phyloP scores from a whole-genome alignment of 1,139 yeast genomes.

The Geotrichum candidum region DNA sequence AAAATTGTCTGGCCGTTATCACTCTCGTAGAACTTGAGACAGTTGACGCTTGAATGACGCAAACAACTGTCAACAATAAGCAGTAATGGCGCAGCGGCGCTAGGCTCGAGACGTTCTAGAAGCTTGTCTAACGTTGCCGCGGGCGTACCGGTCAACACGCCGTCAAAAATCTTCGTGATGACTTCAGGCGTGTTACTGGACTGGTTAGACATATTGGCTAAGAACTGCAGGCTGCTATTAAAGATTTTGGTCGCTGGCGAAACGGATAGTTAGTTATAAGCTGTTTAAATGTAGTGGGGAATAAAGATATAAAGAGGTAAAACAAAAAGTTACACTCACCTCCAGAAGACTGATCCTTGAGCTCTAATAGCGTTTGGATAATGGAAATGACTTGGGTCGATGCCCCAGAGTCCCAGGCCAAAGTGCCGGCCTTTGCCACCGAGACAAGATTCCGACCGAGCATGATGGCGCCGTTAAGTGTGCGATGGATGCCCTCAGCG shows the following conservation, averaged over 20 bases:
- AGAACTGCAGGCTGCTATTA: conserved; percentile 20
- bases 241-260: conserved; percentile 16
- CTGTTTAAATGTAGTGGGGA: neutral
- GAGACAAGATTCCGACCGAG: conserved; percentile 25
- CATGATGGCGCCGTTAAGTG: conserved; percentile 23
- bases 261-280: neutral
- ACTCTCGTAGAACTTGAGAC: conserved; percentile 9
- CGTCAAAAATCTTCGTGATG: conserved; percentile 10
- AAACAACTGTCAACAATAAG: conserved; percentile 10
- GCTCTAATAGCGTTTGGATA: neutral
- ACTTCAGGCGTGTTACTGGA: neutral
- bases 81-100: conserved; percentile 12
- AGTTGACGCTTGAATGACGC: conserved; percentile 6
- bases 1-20: conserved; percentile 19
- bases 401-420: conserved; percentile 20
- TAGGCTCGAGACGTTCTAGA: conserved; percentile 1
- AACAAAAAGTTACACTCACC: conserved; percentile 3
- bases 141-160: neutral
- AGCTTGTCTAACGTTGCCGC: neutral
- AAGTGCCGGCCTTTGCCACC: conserved; percentile 18
- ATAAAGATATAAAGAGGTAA: neutral
- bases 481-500: conserved; percentile 9
- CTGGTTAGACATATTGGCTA: conserved; percentile 22
- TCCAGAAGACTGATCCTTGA: neutral
- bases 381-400: conserved; percentile 1